Conservation (phyloP, 139 green algal genomes). For the Coelastrella sp. region DNA sequence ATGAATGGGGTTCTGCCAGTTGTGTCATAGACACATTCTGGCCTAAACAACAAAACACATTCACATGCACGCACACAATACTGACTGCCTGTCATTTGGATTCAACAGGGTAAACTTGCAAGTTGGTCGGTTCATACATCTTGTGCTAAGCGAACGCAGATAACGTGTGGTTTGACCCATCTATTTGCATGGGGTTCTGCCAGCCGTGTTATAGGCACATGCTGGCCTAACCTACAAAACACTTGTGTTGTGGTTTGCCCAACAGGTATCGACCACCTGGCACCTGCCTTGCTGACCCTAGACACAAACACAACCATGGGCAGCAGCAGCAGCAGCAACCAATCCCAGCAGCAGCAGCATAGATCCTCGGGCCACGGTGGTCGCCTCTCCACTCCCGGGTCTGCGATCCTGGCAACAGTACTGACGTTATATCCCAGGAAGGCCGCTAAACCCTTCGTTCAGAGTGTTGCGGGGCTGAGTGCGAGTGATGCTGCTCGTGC, state of each 20-base stretch:
- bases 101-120: no score
- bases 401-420: conserved; percentile 38
- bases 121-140: no score
- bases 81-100: no score
- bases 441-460: conserved; percentile 44
- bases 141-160: no score
- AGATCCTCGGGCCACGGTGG: not conserved
- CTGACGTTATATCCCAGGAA: conserved; percentile 33
- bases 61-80: no score
- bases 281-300: conserved; percentile 63
- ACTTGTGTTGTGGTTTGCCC: not conserved
- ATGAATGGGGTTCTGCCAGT: no score
- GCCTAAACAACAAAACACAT: no score
- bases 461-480: conserved; percentile 49
- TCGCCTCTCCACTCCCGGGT: conserved; percentile 43
- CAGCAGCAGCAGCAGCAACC: conserved; percentile 25
- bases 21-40: no score
- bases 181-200: no score
- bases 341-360: conserved; percentile 27
- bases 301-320: conserved; percentile 51
- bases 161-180: no score
- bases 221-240: no score
- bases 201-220: no score
- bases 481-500: conserved; percentile 43
- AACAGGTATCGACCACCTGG: conserved; percentile 54